Evolutionary conservation across 306 rosid species (phyloP), one percentile per base, ranked within the genome.

Genomic region (Trifolium dubium): DNA sequence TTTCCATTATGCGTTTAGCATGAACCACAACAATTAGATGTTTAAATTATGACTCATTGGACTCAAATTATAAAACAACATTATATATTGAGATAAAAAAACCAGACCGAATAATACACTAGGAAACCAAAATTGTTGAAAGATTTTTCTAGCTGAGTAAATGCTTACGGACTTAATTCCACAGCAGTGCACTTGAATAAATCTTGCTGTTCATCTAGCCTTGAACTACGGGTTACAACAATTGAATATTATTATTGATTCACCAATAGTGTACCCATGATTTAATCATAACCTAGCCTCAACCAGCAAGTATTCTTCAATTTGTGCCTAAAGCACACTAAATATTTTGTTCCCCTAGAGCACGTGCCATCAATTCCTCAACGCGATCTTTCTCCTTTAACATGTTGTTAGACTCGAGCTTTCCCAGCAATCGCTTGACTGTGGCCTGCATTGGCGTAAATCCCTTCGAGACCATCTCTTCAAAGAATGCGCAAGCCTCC

Each of bases 341-440:
- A 34, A 63, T 11, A 31, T 12, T 47, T 66, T 0, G 43, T 70
- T 62, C 46, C 68, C 13, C 29, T 2, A 60, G 72, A 14, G 63
- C 17, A 11, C 35, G 75, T 34, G 78, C 71, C 88, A 86, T 81
- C 86, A 91, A 74, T 59, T 78, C 80, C 85, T 91, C 88, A 59
- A 85, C 55, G 31, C 55, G 90, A 37, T 70, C 80, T 82, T 83
- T 85, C 44, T 80, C 91, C 69, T 85, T 79, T 14, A 73, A 47
- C 98, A 88, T 89, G 67, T 69, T 70, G 85, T 75, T 89, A 74
- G 81, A 66, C 86, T 87, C 85, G 9, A 93, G 86, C 71, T 67
- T 75, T 80, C 69, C 63, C 75, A 29, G 59, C 85, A 94, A 69
- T 69, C 15, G 80, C 68, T 79, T 84, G 79, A 73, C 56, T 10